A percentile compares a stretch with the other conserved stretches of the same genome.
Evolutionary conservation across 1,284 basidiomycete genomes (phyloP).

Genomic region (Melampsora americana): DNA sequence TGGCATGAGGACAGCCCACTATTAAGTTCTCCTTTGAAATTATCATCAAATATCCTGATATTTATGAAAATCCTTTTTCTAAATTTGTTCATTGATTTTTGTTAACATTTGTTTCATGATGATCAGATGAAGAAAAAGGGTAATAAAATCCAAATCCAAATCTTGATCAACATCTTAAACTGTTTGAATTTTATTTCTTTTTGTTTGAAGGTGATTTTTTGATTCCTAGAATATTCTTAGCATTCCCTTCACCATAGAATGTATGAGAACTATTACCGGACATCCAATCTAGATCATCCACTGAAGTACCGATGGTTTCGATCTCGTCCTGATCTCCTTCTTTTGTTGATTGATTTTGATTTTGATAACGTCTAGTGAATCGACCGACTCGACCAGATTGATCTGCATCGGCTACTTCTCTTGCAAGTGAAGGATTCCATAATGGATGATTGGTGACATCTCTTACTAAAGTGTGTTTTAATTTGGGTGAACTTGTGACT

Average conservation of each 20-base stretch:
- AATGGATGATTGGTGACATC: conserved; percentile 37
- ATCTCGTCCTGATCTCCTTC: background rate
- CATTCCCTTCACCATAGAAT: conserved; percentile 36
- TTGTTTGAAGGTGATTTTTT: conserved; percentile 21
- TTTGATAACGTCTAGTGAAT: conserved; percentile 26
- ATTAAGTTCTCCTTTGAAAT: too few relatives aligned
- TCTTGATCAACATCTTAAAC: too few relatives aligned
- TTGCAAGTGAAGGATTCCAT: conserved; percentile 36
- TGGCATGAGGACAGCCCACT: too few relatives aligned
- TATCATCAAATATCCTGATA: too few relatives aligned
- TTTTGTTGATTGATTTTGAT: background rate
- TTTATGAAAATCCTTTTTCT: too few relatives aligned
- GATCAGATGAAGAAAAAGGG: too few relatives aligned
- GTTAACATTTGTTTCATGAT: too few relatives aligned
- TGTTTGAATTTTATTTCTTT: conserved; percentile 33
- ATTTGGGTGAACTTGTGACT: conserved; percentile 17
- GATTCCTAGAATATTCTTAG: conserved; percentile 42
- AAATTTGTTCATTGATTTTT: too few relatives aligned
- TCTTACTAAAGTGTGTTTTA: conserved; percentile 12
- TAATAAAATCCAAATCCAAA: too few relatives aligned
- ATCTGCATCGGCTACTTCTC: conserved; percentile 38
- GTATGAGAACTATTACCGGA: conserved; percentile 27
- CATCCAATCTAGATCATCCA: conserved; percentile 38
- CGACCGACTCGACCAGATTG: conserved; percentile 32
- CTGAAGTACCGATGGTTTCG: background rate